Percentiles rank a stretch among this genome's conserved stretches.
phyloP scores from a whole-genome alignment of 495 filamentous ascomycete species.

The Tuber melanosporum region DNA sequence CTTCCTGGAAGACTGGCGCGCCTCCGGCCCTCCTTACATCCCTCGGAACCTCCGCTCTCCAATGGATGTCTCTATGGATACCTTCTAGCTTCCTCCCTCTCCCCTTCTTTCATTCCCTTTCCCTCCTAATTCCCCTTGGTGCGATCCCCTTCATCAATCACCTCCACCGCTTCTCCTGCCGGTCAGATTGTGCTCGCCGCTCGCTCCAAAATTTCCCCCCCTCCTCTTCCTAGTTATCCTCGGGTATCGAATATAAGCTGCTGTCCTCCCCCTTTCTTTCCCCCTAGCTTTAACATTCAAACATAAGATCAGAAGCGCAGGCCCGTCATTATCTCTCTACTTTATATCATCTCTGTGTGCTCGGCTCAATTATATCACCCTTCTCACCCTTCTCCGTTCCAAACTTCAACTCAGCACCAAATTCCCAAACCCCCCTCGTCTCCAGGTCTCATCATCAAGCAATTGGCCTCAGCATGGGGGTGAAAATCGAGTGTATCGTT shows the following conservation, averaged over 20 bases:
- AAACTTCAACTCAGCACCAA: slow-evolving; percentile 8
- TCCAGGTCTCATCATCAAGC: slow-evolving; percentile 12
- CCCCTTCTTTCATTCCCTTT: background rate
- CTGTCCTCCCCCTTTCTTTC: background rate
- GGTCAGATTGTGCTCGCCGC: background rate
- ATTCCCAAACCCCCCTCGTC: background rate
- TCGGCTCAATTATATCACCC: slow-evolving; percentile 12
- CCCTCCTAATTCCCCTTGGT: background rate
- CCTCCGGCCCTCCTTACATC: background rate
- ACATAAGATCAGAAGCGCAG: background rate
- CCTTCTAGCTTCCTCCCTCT: background rate
- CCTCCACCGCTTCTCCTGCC: background rate
- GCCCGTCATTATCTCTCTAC: background rate
- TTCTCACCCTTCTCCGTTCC: slow-evolving; percentile 10
- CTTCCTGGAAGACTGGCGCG: background rate
- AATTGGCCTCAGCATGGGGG: slow-evolving; percentile 48
- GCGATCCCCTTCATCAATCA: background rate
- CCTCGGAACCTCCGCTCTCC: background rate
- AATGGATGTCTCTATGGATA: background rate
- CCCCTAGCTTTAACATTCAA: background rate
- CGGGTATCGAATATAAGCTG: background rate
- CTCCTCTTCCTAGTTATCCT: background rate
- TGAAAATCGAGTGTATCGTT: slow-evolving; percentile 46
- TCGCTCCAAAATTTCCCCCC: background rate
- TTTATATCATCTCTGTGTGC: slow-evolving; percentile 11